Evolutionary conservation across 225 moss, liverwort and hornwort genomes (phyloP).

Genomic region (Bryoerythrophyllum caledonicum): DNA sequence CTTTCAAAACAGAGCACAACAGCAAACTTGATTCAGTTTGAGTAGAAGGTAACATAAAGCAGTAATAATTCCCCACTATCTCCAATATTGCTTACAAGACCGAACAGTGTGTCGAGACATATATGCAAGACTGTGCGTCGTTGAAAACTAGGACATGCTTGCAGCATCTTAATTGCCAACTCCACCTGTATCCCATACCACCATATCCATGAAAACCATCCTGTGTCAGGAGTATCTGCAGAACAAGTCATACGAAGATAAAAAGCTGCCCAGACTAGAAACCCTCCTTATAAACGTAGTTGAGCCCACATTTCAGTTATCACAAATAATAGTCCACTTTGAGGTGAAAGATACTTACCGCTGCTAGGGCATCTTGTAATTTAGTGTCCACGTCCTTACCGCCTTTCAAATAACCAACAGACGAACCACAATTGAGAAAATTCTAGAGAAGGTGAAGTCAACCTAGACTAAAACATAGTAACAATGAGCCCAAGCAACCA

Average conservation of each 20-base stretch:
- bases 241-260: not conserved
- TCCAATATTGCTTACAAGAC: constrained; percentile 58
- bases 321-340: constrained; percentile 15
- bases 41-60: not conserved
- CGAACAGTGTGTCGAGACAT: constrained; percentile 74
- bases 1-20: not conserved
- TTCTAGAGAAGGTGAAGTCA: constrained; percentile 4
- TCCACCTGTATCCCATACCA: constrained; percentile 57
- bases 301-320: constrained; percentile 8
- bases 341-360: constrained; percentile 50
- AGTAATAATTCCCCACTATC: not conserved
- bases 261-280: constrained; percentile 5
- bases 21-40: constrained; percentile 13
- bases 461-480: not conserved
- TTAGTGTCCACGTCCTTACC: constrained; percentile 82
- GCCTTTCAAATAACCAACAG: constrained; percentile 49
- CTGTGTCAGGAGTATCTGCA: not conserved
- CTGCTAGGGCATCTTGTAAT: constrained; percentile 79
- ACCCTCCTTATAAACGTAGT: not conserved
- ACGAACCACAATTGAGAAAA: constrained; percentile 14
- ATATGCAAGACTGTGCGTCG: constrained; percentile 77
- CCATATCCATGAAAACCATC: constrained; percentile 14
- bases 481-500: constrained; percentile 16
- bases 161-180: constrained; percentile 77
- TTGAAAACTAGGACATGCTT: constrained; percentile 66